Evolutionary conservation across 1,139 yeast species (phyloP), one percentile per base, ranked within the genome.

Genomic region (Suhomyces chickasaworum): DNA sequence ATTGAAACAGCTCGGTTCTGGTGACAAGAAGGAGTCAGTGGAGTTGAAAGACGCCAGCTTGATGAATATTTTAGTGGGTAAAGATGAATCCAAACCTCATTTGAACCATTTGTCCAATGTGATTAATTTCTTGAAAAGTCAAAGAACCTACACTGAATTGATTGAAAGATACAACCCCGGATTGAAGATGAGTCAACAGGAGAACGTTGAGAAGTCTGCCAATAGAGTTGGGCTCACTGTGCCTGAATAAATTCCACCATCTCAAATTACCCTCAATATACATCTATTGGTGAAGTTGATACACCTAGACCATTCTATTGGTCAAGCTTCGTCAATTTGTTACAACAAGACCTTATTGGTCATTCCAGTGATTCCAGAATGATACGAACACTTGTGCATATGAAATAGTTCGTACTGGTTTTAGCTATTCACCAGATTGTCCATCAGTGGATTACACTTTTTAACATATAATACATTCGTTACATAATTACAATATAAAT

Each of bases 101-200:
- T 51, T 56, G 44, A 60, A 62, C 51, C 69, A 80, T 53, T 72
- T 85, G 47, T 50, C 59, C 8, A 84, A 83, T 55, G 73, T 83
- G 10, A 62, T 74, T 18, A 66, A 68, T 3, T 91, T 83, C 59
- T 71, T 91, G 47, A 73, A 74, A 41, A 81, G 86, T 52, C 98
- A 91, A 64, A 75, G 95, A 53, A 81, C 76, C 9, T 91, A 89
- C 66, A 83, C 81, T 50, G 93, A 86, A 53, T 75, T 93, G 46
- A 72, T 91, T 43, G 95, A 87, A 53, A 77, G 96, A 55, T 91
- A 91, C 65, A 89, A 91, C 59, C 93, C 96, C 1, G 96, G 96
- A 1, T 75, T 87, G 52, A 79, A 80, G 34, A 80, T 86, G 83
- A 78, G 82, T 27, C 96, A 87, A 58, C 81, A 79, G 47, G 97